A percentile compares a stretch with the other conserved stretches of the same genome.
phyloP scores from a whole-genome alignment of 805 yeast genomes.

The Sugiyamaella americana region DNA sequence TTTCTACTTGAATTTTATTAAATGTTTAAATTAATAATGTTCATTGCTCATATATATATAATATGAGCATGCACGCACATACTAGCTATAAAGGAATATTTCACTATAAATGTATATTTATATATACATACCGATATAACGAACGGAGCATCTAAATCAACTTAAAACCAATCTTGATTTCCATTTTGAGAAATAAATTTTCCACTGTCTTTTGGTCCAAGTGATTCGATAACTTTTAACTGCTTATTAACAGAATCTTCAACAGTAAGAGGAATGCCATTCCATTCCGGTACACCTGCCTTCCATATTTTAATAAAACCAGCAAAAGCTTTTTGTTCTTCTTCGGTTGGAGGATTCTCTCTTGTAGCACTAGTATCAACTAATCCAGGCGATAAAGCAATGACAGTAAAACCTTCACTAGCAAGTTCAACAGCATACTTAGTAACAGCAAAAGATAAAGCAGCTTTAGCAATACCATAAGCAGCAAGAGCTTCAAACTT shows the following conservation, averaged over 20 bases:
- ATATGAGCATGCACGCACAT: too few relatives aligned
- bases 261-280: not conserved
- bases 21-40: too few relatives aligned
- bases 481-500: constrained; percentile 6
- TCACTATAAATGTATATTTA: too few relatives aligned
- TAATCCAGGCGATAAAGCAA: constrained; percentile 37
- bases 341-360: not conserved
- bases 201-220: not conserved
- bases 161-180: too few relatives aligned
- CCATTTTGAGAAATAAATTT: not conserved
- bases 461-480: constrained; percentile 37
- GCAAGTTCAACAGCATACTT: constrained; percentile 28
- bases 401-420: constrained; percentile 27
- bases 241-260: not conserved
- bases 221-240: not conserved
- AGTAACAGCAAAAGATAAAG: constrained; percentile 30
- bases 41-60: too few relatives aligned
- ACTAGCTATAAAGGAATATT: too few relatives aligned
- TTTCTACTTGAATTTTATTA: too few relatives aligned
- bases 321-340: not conserved
- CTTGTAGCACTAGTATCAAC: constrained; percentile 25
- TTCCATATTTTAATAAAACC: not conserved
- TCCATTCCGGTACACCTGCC: not conserved
- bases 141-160: too few relatives aligned
- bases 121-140: too few relatives aligned